phyloP scores from a whole-genome alignment of 2,329 filamentous ascomycete species.

The Clonostachys sp. region DNA sequence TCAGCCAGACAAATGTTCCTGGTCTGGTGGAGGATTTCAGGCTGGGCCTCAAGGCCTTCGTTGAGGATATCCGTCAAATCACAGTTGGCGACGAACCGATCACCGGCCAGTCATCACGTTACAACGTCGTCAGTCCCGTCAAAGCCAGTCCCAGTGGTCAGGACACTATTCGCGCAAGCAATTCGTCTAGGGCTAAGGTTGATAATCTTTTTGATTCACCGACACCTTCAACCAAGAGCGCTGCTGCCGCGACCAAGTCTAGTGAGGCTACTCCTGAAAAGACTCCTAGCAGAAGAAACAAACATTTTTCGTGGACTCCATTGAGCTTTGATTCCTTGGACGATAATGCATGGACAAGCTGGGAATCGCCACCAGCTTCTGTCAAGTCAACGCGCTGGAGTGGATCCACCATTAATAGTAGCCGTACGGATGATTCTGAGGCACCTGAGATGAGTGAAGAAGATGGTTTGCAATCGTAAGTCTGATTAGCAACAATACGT shows the following conservation, averaged over 20 bases:
- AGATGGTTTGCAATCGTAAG: constrained; percentile 43
- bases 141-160: constrained; percentile 15
- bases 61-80: constrained; percentile 91
- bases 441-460: constrained; percentile 45
- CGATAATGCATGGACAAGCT: constrained; percentile 61
- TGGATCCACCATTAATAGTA: constrained; percentile 48
- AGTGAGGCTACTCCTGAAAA: constrained; percentile 16
- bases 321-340: constrained; percentile 52
- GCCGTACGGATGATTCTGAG: constrained; percentile 34
- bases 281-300: constrained; percentile 34
- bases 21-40: constrained; percentile 87
- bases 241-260: not conserved
- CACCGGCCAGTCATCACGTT: constrained; percentile 34
- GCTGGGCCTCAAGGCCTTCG: constrained; percentile 87
- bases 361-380: constrained; percentile 52
- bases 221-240: constrained; percentile 19
- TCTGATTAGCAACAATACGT: constrained; percentile 8
- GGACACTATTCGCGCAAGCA: constrained; percentile 40
- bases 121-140: constrained; percentile 8
- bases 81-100: constrained; percentile 92
- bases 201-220: constrained; percentile 34
- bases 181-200: constrained; percentile 32
- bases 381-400: constrained; percentile 59
- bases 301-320: constrained; percentile 58
- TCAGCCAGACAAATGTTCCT: constrained; percentile 46